Percentiles rank a stretch among this genome's conserved stretches.
These are phyloP conservation scores for Rugonectria rugulosa DNA, from an alignment of 2,329 filamentous ascomycete species.

Conservation along the genomic window DNA sequence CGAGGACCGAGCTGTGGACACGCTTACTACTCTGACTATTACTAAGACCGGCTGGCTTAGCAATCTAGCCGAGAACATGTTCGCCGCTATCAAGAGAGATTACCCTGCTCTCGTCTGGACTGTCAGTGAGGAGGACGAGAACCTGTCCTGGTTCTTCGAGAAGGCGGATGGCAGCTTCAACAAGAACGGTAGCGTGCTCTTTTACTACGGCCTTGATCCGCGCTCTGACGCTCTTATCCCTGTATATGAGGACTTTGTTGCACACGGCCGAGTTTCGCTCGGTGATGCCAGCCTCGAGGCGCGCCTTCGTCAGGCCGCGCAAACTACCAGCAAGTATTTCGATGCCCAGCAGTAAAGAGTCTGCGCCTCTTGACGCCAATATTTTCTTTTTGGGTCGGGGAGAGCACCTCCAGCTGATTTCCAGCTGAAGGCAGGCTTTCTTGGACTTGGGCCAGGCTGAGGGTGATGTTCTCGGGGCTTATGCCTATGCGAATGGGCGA, in stretches of 20 bases:
- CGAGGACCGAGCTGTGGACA: conserved; percentile 74
- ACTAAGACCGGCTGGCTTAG: conserved; percentile 95
- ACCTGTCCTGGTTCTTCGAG: conserved; percentile 97
- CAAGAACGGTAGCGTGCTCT: conserved; percentile 85
- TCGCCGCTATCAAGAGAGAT: conserved; percentile 92
- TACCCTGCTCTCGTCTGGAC: conserved; percentile 93
- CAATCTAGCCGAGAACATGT: conserved; percentile 94
- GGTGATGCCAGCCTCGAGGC: too few species aligned
- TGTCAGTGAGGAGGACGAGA: conserved; percentile 93
- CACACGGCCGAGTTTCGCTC: too few species aligned
- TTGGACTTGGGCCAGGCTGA: too few species aligned
- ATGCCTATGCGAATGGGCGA: too few species aligned
- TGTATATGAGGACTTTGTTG: conserved; percentile 84
- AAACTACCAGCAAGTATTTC: too few species aligned
- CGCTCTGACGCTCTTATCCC: conserved; percentile 78
- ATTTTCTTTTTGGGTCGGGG: too few species aligned
- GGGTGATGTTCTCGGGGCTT: too few species aligned
- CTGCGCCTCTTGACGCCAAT: too few species aligned
- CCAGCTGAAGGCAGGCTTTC: too few species aligned
- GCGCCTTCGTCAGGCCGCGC: too few species aligned
- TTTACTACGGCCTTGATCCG: conserved; percentile 91
- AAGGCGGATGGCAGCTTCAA: conserved; percentile 93
- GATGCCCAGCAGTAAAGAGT: too few species aligned
- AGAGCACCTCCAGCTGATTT: too few species aligned
- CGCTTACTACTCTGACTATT: conserved; percentile 88